phyloP scores from a whole-genome alignment of 2,329 filamentous ascomycete species.

The Curvularia spicifera region DNA sequence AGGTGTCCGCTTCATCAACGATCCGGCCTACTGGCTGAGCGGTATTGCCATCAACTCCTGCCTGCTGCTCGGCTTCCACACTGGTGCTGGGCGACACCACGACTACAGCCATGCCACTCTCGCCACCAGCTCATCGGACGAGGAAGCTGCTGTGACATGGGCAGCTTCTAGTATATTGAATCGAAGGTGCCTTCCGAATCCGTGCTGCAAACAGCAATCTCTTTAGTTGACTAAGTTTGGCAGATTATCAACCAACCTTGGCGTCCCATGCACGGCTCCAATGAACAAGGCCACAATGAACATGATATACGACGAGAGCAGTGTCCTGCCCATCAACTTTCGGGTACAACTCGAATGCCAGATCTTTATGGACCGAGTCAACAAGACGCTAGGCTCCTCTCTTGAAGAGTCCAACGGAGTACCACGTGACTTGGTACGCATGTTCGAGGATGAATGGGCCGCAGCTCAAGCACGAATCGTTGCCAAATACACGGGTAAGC shows the following conservation, averaged over 20 bases:
- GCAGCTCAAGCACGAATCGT: background rate
- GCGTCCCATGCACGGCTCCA: background rate
- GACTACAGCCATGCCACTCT: background rate
- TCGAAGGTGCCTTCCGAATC: background rate
- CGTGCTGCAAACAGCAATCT: background rate
- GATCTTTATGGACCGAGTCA: background rate
- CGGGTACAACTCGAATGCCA: background rate
- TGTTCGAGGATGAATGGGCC: constrained; percentile 1
- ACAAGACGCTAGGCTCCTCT: background rate
- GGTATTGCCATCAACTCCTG: background rate
- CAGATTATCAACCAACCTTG: background rate
- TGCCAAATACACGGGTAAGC: background rate
- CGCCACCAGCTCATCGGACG: background rate
- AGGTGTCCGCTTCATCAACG: background rate
- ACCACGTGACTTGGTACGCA: background rate
- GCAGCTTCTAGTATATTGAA: background rate
- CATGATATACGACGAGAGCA: background rate
- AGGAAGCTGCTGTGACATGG: background rate
- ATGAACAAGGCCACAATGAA: constrained; percentile 1
- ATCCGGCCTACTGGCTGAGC: constrained; percentile 1
- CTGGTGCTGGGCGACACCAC: background rate
- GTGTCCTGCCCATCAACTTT: background rate
- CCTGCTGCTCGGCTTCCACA: constrained; percentile 3
- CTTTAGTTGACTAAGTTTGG: background rate
- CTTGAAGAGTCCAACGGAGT: constrained; percentile 2